These are phyloP conservation scores for Cyberlindnera maritima DNA, from an alignment of 805 yeast genomes.

Conservation along the genomic window DNA sequence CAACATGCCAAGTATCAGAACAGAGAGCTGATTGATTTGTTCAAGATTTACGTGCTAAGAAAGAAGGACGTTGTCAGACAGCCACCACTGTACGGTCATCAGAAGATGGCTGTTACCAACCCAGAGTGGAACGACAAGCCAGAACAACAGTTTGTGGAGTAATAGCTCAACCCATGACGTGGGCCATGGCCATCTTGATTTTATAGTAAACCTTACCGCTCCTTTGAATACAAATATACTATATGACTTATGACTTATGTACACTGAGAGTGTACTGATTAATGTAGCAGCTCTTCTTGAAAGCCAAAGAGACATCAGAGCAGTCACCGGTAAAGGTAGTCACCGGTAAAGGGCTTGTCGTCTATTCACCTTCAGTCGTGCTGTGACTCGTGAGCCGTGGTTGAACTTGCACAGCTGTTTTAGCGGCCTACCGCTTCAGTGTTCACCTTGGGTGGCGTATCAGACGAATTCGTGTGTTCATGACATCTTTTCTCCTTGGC, in stretches of 20 bases:
- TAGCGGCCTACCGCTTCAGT: too few species aligned
- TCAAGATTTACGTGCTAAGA: slow-evolving; percentile 49
- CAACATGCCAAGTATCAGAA: slow-evolving; percentile 53
- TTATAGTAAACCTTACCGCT: too few species aligned
- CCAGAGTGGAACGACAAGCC: slow-evolving; percentile 63
- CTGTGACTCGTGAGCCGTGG: background rate
- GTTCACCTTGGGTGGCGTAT: background rate
- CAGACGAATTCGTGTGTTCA: background rate
- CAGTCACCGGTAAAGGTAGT: too few species aligned
- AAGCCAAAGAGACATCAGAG: too few species aligned
- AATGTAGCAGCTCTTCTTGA: too few species aligned
- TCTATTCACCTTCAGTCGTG: too few species aligned
- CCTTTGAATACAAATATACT: too few species aligned
- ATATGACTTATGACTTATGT: too few species aligned
- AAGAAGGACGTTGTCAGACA: slow-evolving; percentile 42
- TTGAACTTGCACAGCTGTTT: too few species aligned
- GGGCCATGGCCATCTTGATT: background rate
- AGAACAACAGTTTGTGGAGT: slow-evolving; percentile 50
- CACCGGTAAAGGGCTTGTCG: too few species aligned
- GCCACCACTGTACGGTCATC: slow-evolving; percentile 55
- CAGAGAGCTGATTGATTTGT: slow-evolving; percentile 36
- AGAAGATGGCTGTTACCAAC: slow-evolving; percentile 58
- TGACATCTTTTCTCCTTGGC: too few species aligned
- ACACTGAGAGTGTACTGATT: too few species aligned
- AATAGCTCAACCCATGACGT: background rate